Evolutionary conservation across 805 yeast genomes (phyloP).

Genomic region (Nakazawaea molendinolei): DNA sequence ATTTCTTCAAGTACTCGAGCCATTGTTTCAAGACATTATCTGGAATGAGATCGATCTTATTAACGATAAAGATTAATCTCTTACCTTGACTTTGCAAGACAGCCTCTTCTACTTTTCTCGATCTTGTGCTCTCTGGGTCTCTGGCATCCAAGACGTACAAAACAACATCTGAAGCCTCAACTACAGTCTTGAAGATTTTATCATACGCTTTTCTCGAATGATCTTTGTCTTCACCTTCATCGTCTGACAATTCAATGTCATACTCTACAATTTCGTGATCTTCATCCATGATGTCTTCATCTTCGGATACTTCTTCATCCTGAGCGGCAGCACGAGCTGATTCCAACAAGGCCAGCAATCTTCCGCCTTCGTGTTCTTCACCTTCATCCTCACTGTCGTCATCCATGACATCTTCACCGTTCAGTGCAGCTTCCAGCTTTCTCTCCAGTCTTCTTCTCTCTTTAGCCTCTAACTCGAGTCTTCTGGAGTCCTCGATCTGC

Average conservation of each 20-base stretch:
- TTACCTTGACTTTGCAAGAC: constrained; percentile 75
- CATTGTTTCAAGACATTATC: constrained; percentile 76
- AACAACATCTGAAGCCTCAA: constrained; percentile 86
- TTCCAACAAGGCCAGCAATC: constrained; percentile 75
- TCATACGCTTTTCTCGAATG: constrained; percentile 88
- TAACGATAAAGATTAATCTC: constrained; percentile 77
- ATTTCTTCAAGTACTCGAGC: constrained; percentile 69
- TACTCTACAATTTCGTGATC: constrained; percentile 44
- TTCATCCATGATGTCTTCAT: constrained; percentile 34
- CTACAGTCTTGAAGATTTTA: constrained; percentile 87
- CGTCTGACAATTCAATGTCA: constrained; percentile 37
- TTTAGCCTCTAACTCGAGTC: constrained; percentile 31
- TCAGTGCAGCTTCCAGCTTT: constrained; percentile 28
- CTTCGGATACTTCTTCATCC: constrained; percentile 27
- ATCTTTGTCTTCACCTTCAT: constrained; percentile 45
- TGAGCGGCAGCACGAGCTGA: constrained; percentile 87
- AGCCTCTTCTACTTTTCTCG: constrained; percentile 85
- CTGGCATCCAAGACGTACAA: constrained; percentile 95
- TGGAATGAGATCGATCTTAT: constrained; percentile 92
- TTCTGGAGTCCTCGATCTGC: constrained; percentile 61
- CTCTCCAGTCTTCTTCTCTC: constrained; percentile 28
- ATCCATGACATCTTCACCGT: constrained; percentile 24
- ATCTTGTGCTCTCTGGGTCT: constrained; percentile 93
- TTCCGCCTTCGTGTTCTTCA: constrained; percentile 40
- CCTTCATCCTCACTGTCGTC: constrained; percentile 27